A percentile compares a stretch with the other conserved stretches of the same genome.
phyloP scores from a whole-genome alignment of 768 basidiomycete species.

The Dentipellis fragilis region DNA sequence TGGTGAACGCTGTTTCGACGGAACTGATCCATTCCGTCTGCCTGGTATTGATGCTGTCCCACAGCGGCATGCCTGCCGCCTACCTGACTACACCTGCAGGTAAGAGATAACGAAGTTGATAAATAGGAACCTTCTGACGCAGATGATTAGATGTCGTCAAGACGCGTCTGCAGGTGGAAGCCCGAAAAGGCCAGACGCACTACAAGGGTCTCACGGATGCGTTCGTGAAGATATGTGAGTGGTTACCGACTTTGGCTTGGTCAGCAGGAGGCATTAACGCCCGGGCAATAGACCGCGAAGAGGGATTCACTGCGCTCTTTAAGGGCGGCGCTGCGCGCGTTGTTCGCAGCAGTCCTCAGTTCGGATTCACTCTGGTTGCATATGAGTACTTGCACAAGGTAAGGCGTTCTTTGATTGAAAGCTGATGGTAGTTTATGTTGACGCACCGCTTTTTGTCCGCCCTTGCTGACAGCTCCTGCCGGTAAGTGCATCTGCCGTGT shows the following conservation, averaged over 20 bases:
- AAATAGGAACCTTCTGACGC: too few relatives aligned
- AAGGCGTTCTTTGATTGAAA: conserved; percentile 10
- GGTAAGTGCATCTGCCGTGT: conserved; percentile 7
- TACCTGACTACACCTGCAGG: conserved; percentile 89
- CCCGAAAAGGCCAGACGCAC: conserved; percentile 78
- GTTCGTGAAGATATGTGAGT: conserved; percentile 81
- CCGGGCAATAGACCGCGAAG: conserved; percentile 57
- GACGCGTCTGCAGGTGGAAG: conserved; percentile 91
- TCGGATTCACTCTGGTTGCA: conserved; percentile 85
- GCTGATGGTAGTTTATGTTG: neutral
- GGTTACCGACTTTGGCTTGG: neutral
- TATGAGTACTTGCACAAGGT: conserved; percentile 67
- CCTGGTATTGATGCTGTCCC: conserved; percentile 5
- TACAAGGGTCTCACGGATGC: conserved; percentile 90
- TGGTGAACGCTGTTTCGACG: conserved; percentile 5
- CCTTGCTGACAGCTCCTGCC: conserved; percentile 7
- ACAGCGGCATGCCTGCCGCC: conserved; percentile 95
- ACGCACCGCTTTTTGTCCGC: neutral
- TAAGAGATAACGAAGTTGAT: conserved; percentile 18
- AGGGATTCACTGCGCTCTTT: conserved; percentile 83
- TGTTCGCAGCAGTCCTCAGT: conserved; percentile 84
- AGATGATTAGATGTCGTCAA: conserved; percentile 79
- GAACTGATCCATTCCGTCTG: conserved; percentile 3
- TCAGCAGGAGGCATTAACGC: neutral
- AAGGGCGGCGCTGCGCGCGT: conserved; percentile 88